Conservation (phyloP, 768 basidiomycete genomes). For the Lyophyllum shimeji region DNA sequence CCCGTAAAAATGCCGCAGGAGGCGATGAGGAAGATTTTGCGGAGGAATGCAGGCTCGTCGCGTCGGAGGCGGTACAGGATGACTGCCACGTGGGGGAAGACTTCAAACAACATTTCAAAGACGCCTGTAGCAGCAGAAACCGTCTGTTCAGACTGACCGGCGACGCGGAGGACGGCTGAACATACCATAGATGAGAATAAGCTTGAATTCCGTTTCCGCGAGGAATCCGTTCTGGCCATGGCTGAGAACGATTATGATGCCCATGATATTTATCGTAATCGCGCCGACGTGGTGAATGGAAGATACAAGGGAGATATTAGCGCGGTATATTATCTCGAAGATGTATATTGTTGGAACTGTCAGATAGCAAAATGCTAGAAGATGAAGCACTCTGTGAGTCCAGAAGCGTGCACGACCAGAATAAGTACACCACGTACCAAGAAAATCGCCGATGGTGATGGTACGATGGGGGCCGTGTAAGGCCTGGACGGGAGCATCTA, state of each 20-base stretch:
- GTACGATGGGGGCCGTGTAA: neutral
- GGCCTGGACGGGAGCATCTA: neutral
- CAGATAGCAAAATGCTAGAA: neutral
- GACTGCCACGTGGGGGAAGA: neutral
- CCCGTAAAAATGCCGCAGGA: neutral
- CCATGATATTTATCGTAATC: neutral
- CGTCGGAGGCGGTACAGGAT: neutral
- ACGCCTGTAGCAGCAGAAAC: neutral
- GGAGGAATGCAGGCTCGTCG: neutral
- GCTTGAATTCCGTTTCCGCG: neutral
- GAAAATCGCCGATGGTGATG: neutral
- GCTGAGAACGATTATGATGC: neutral
- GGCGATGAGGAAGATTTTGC: neutral
- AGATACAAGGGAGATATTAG: neutral
- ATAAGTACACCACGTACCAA: neutral
- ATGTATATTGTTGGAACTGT: neutral
- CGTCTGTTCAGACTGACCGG: neutral
- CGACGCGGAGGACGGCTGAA: neutral
- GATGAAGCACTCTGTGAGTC: neutral
- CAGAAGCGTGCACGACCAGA: neutral
- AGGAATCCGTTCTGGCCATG: neutral
- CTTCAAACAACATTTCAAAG: neutral
- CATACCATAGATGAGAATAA: neutral
- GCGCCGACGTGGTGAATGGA: neutral
- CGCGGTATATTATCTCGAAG: neutral